Conservation (phyloP, 1,284 basidiomycete species). For the Pyrrhoderma lamaoense region DNA sequence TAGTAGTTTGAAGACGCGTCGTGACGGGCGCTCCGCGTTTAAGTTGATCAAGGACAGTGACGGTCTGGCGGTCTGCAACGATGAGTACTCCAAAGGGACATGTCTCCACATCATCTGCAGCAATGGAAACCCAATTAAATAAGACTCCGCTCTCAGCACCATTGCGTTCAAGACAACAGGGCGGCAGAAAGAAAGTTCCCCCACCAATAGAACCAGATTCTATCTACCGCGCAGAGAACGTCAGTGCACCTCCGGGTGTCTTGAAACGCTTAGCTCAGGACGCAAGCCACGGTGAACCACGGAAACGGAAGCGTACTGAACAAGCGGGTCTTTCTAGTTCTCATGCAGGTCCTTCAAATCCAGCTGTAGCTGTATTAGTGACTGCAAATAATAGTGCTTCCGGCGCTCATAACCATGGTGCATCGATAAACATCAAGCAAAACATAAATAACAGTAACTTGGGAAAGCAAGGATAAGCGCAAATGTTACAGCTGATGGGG, state of each 20-base stretch:
- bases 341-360: neutral
- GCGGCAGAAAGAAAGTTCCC: slow-evolving; percentile 5
- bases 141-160: neutral
- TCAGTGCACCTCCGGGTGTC: neutral
- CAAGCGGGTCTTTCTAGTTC: neutral
- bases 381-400: neutral
- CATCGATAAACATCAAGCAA: neutral
- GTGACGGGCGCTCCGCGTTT: neutral
- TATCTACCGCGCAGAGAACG: slow-evolving; percentile 10
- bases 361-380: neutral
- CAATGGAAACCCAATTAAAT: neutral
- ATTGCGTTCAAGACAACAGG: slow-evolving; percentile 5
- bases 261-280: neutral
- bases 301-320: slow-evolving; percentile 65
- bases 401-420: neutral
- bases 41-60: neutral
- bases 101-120: neutral
- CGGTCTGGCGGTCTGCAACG: too few relatives aligned
- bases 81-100: neutral
- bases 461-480: neutral
- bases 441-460: neutral
- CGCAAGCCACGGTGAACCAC: slow-evolving; percentile 45
- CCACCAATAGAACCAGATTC: slow-evolving; percentile 12
- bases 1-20: slow-evolving; percentile 2
- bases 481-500: slow-evolving; percentile 7